These are phyloP conservation scores for Lanzia echinophila DNA, from an alignment of 2,329 filamentous ascomycete genomes.

Conservation along the genomic window DNA sequence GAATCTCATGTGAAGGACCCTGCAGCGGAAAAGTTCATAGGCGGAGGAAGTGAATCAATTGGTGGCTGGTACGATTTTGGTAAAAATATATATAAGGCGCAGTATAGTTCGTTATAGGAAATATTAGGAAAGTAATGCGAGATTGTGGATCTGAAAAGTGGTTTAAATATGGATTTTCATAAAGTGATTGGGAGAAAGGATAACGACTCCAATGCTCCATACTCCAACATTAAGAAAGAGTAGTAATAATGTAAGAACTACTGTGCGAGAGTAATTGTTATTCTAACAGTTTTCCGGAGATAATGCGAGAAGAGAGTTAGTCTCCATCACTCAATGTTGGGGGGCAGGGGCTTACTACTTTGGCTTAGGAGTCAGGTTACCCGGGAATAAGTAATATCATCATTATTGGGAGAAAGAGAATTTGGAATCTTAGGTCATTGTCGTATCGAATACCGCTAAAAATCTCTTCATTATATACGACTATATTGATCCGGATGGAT, in stretches of 20 bases:
- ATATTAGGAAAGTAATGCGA: background rate
- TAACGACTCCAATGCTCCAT: background rate
- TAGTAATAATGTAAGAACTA: background rate
- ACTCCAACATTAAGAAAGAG: background rate
- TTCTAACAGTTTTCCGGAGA: background rate
- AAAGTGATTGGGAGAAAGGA: background rate
- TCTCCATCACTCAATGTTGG: too few species aligned
- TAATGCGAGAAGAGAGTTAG: background rate
- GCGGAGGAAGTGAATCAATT: background rate
- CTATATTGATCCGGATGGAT: too few species aligned
- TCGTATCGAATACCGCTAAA: too few species aligned
- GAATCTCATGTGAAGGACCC: constrained; percentile 2
- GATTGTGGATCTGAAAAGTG: background rate
- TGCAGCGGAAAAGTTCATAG: constrained; percentile 9
- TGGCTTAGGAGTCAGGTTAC: too few species aligned
- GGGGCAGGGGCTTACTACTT: too few species aligned
- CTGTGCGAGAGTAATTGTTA: background rate
- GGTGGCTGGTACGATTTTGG: constrained; percentile 5
- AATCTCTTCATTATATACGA: too few species aligned
- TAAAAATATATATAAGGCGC: background rate
- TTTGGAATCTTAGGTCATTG: background rate
- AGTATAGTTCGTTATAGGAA: background rate
- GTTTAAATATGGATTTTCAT: constrained; percentile 1
- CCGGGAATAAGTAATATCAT: too few species aligned
- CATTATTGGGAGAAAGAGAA: too few species aligned